A percentile compares a stretch with the other conserved stretches of the same genome.
Conservation (phyloP, 192 early-diverging fungal species). For the Coemansia sp. region DNA sequence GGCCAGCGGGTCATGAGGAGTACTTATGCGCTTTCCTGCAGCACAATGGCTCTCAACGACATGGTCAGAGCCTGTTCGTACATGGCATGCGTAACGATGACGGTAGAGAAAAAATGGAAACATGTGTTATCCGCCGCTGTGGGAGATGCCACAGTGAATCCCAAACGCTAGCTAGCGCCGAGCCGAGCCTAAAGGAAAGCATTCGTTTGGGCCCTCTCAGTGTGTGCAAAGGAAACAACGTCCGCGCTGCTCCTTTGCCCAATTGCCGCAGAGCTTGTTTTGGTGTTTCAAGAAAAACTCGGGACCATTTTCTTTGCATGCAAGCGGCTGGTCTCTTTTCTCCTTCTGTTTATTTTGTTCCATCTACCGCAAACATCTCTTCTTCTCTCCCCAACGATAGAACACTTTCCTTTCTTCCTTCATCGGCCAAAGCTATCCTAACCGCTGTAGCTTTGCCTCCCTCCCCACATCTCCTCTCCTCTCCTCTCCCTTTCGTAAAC, state of each 20-base stretch:
- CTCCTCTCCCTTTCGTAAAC: background rate
- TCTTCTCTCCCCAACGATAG: background rate
- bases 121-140: background rate
- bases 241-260: background rate
- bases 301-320: background rate
- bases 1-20: background rate
- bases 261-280: background rate
- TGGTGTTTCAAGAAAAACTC: background rate
- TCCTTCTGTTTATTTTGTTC: conserved; percentile 5
- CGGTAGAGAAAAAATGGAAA: background rate
- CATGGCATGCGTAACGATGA: background rate
- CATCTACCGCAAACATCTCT: background rate
- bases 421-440: conserved; percentile 3
- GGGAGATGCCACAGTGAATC: too few species aligned
- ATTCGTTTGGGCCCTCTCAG: too few species aligned
- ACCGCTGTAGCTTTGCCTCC: background rate
- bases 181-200: too few species aligned
- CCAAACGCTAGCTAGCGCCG: too few species aligned
- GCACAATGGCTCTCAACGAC: background rate
- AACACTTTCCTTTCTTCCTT: background rate
- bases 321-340: conserved; percentile 2
- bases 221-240: background rate
- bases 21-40: background rate
- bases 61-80: background rate
- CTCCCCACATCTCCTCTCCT: background rate